Evolutionary conservation across 2,329 filamentous ascomycete species (phyloP).

Genomic region (Dothiorella sarmentorum): DNA sequence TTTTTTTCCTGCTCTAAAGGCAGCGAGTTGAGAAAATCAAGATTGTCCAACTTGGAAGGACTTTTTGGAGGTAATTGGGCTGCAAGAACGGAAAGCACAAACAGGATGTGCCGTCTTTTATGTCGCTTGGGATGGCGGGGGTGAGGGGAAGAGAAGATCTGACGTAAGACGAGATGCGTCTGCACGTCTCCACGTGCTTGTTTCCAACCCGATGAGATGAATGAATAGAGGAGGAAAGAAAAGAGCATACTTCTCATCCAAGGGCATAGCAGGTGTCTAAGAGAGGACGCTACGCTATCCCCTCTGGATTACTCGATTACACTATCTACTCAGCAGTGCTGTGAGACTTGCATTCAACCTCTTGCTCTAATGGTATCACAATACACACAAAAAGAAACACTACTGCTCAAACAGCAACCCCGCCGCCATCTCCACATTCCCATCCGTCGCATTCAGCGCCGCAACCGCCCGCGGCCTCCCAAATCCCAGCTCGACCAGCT

Average conservation of each 20-base stretch:
- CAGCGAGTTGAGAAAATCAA: not conserved
- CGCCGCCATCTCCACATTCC: constrained; percentile 49
- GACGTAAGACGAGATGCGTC: constrained; percentile 8
- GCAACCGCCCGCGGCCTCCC: constrained; percentile 45
- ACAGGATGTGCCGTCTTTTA: not conserved
- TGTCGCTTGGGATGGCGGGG: not conserved
- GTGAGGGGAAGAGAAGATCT: not conserved
- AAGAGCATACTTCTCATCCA: too few species aligned
- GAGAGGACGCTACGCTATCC: too few species aligned
- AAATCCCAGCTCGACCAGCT: constrained; percentile 46
- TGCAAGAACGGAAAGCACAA: not conserved
- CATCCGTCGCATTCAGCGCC: constrained; percentile 47
- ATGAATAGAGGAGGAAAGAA: too few species aligned
- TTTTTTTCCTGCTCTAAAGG: not conserved
- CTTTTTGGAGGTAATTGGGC: not conserved
- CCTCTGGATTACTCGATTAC: too few species aligned
- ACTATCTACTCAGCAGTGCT: too few species aligned
- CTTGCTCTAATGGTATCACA: not conserved
- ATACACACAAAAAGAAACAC: not conserved
- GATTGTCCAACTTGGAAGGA: not conserved
- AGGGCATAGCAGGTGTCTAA: too few species aligned
- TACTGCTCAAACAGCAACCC: constrained; percentile 44
- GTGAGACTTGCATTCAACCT: too few species aligned
- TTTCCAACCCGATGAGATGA: too few species aligned
- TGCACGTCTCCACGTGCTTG: not conserved